phyloP scores from a whole-genome alignment of 2,329 filamentous ascomycete species.

The Phaeosphaeriaceae sp. region DNA sequence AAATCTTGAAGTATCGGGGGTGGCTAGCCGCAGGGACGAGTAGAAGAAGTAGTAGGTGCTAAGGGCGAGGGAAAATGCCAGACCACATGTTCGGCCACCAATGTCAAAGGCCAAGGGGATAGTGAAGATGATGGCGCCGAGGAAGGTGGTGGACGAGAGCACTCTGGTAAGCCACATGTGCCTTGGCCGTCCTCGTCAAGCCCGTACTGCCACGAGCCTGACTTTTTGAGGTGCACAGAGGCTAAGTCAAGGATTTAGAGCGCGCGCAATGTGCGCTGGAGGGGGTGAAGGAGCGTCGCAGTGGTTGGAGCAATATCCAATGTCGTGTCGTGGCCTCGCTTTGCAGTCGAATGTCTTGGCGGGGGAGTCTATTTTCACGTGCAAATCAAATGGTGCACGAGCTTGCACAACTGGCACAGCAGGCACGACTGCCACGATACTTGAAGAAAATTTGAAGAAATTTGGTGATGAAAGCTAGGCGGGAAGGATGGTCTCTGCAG shows the following conservation, averaged over 20 bases:
- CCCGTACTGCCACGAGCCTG: constrained; percentile 55
- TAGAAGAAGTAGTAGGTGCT: constrained; percentile 91
- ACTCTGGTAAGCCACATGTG: constrained; percentile 85
- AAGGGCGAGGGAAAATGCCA: constrained; percentile 90
- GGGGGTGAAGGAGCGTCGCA: constrained; percentile 22
- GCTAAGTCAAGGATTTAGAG: constrained; percentile 13
- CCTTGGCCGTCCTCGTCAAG: constrained; percentile 54
- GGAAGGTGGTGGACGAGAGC: constrained; percentile 81
- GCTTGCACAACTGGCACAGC: no score
- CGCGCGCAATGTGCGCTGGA: constrained; percentile 43
- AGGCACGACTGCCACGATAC: no score
- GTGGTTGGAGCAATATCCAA: constrained; percentile 11
- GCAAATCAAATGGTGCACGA: constrained; percentile 26
- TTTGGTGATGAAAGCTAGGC: background rate
- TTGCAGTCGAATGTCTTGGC: constrained; percentile 31
- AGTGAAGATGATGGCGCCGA: constrained; percentile 90
- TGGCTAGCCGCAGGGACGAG: constrained; percentile 78
- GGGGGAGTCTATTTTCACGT: constrained; percentile 44
- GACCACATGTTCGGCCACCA: constrained; percentile 88
- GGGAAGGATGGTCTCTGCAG: constrained; percentile 15
- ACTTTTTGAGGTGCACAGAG: constrained; percentile 31
- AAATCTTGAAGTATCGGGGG: constrained; percentile 77
- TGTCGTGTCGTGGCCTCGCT: constrained; percentile 20
- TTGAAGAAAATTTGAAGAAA: constrained; percentile 2
- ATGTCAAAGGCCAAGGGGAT: constrained; percentile 98